phyloP scores from a whole-genome alignment of 176 grass and related monocot genomes.

The Tuctoria greenei region DNA sequence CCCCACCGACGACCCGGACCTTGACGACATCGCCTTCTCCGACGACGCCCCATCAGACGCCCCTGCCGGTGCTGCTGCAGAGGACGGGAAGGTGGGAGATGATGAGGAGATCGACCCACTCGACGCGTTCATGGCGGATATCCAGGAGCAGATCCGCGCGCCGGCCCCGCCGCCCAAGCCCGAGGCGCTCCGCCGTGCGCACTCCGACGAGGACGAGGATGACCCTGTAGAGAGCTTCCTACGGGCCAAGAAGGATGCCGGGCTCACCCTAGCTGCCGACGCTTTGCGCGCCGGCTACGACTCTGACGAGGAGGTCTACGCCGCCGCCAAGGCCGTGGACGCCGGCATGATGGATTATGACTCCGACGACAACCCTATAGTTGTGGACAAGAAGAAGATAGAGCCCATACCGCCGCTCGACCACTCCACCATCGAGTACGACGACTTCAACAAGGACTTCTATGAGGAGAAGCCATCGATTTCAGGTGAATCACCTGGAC shows the following conservation, averaged over 20 bases:
- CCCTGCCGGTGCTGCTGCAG: not conserved
- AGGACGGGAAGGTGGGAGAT: slow-evolving; percentile 33
- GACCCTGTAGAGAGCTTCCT: slow-evolving; percentile 92
- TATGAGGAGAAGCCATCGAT: slow-evolving; percentile 92
- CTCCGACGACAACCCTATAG: slow-evolving; percentile 85
- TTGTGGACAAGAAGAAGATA: slow-evolving; percentile 94
- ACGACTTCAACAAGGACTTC: slow-evolving; percentile 81
- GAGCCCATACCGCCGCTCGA: slow-evolving; percentile 83
- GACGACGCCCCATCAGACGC: slow-evolving; percentile 45
- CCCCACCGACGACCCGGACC: slow-evolving; percentile 72
- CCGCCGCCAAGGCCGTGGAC: slow-evolving; percentile 93
- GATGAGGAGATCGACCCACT: slow-evolving; percentile 88
- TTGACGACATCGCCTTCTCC: slow-evolving; percentile 88
- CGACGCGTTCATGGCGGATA: slow-evolving; percentile 96
- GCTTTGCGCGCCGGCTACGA: slow-evolving; percentile 74
- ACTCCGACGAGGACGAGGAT: slow-evolving; percentile 75
- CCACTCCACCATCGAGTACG: slow-evolving; percentile 75
- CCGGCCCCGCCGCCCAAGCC: slow-evolving; percentile 46
- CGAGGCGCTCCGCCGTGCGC: slow-evolving; percentile 50
- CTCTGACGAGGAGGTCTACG: slow-evolving; percentile 98
- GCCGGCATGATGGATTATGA: slow-evolving; percentile 90
- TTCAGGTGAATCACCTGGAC: slow-evolving; percentile 55
- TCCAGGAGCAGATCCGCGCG: slow-evolving; percentile 83
- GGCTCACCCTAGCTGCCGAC: slow-evolving; percentile 73
- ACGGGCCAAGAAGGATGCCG: slow-evolving; percentile 80